phyloP scores from a whole-genome alignment of 2,329 filamentous ascomycete genomes.

The Aspergillus calidoustus region DNA sequence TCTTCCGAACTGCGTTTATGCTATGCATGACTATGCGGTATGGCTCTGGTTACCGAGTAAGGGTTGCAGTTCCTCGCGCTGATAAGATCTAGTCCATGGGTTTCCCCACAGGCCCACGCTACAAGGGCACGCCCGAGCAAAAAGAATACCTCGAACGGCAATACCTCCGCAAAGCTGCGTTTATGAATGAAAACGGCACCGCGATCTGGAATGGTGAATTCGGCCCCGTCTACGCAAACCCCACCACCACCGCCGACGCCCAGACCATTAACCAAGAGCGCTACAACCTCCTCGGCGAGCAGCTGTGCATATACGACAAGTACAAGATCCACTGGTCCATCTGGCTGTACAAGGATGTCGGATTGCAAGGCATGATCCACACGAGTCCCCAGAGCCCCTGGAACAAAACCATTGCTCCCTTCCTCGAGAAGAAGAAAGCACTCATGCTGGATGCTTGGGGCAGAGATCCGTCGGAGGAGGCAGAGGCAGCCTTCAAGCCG shows the following conservation, averaged over 20 bases:
- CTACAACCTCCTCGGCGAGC: slow-evolving; percentile 53
- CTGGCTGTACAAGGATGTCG: slow-evolving; percentile 64
- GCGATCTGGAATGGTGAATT: slow-evolving; percentile 62
- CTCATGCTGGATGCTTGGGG: slow-evolving; percentile 64
- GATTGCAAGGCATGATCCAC: slow-evolving; percentile 61
- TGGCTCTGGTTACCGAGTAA: background rate
- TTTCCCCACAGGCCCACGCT: slow-evolving; percentile 47
- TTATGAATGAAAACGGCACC: slow-evolving; percentile 48
- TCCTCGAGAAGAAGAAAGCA: slow-evolving; percentile 60
- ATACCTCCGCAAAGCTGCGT: slow-evolving; percentile 54
- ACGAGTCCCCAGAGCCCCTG: slow-evolving; percentile 53
- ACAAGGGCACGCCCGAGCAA: slow-evolving; percentile 49
- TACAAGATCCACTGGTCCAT: slow-evolving; percentile 62
- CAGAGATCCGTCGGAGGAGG: slow-evolving; percentile 44
- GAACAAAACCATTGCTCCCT: slow-evolving; percentile 56
- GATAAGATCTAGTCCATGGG: slow-evolving; percentile 39
- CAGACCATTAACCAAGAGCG: slow-evolving; percentile 49
- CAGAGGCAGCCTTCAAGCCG: slow-evolving; percentile 51
- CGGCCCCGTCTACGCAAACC: slow-evolving; percentile 47
- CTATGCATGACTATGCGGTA: slow-evolving; percentile 50
- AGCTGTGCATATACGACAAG: slow-evolving; percentile 58
- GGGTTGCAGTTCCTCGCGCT: background rate
- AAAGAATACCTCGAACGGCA: slow-evolving; percentile 46
- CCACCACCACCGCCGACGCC: slow-evolving; percentile 30
- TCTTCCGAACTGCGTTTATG: slow-evolving; percentile 52